A percentile compares a stretch with the other conserved stretches of the same genome.
These are phyloP conservation scores for Lipomyces sp. DNA, from an alignment of 805 yeast genomes.

Conservation along the genomic window DNA sequence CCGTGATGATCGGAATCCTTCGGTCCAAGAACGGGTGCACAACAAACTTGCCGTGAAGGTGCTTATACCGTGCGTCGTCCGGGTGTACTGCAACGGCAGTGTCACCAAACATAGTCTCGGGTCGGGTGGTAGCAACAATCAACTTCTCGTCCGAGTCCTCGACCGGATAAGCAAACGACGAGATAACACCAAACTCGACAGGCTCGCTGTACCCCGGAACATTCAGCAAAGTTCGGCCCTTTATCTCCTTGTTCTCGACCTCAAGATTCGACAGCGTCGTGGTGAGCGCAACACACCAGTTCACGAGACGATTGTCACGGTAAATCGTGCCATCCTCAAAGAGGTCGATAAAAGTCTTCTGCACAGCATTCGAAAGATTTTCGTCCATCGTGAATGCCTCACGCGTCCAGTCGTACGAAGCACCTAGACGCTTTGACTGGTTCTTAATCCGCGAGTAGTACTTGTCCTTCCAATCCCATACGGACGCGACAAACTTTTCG, in stretches of 20 bases:
- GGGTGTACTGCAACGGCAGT: conserved; percentile 98
- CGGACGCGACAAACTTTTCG: conserved; percentile 79
- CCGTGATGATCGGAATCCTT: conserved; percentile 82
- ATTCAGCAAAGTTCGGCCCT: conserved; percentile 73
- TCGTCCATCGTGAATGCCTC: conserved; percentile 93
- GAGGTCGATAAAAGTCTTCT: conserved; percentile 83
- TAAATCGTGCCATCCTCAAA: conserved; percentile 95
- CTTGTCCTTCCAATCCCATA: conserved; percentile 98
- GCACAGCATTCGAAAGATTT: conserved; percentile 70
- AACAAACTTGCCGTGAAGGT: conserved; percentile 90
- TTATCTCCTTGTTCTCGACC: conserved; percentile 86
- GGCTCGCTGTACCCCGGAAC: conserved; percentile 85
- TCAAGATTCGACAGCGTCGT: conserved; percentile 96
- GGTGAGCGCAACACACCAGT: conserved; percentile 93
- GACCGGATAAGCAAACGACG: conserved; percentile 91
- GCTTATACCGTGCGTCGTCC: conserved; percentile 85
- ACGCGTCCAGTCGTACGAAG: conserved; percentile 93
- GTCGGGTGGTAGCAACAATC: conserved; percentile 96
- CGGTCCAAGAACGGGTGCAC: conserved; percentile 87
- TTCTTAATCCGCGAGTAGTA: conserved; percentile 81
- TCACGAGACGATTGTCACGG: conserved; percentile 87
- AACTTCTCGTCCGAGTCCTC: conserved; percentile 81
- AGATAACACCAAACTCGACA: conserved; percentile 93
- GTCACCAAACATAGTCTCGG: conserved; percentile 97
- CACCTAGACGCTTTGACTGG: conserved; percentile 86